phyloP scores from a whole-genome alignment of 2,329 filamentous ascomycete species.

The Aureobasidium namibiae region DNA sequence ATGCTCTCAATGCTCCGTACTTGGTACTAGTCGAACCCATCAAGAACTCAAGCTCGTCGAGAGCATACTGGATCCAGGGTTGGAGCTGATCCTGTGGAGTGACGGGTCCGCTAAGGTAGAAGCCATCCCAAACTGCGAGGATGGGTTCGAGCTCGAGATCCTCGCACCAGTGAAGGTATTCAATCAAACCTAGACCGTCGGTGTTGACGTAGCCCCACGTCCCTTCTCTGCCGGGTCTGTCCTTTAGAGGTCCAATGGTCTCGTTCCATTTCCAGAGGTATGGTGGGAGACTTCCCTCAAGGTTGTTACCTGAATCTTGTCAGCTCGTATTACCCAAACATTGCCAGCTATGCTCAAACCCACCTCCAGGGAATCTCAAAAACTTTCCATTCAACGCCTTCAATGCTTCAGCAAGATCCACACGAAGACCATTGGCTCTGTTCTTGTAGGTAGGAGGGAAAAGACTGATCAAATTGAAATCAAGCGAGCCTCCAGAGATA shows the following conservation, averaged over 20 bases:
- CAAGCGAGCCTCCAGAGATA: slow-evolving; percentile 36
- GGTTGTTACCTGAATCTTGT: slow-evolving; percentile 27
- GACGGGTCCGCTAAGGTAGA: slow-evolving; percentile 45
- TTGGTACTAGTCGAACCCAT: slow-evolving; percentile 45
- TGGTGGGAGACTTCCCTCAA: slow-evolving; percentile 39
- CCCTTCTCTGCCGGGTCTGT: slow-evolving; percentile 45
- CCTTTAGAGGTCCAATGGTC: slow-evolving; percentile 45
- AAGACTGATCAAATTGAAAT: slow-evolving; percentile 52
- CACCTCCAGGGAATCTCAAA: slow-evolving; percentile 57
- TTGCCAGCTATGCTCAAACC: slow-evolving; percentile 17
- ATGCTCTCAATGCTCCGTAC: slow-evolving; percentile 51
- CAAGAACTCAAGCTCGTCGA: slow-evolving; percentile 58
- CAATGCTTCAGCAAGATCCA: slow-evolving; percentile 47
- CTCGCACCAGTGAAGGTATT: slow-evolving; percentile 47
- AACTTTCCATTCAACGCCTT: slow-evolving; percentile 46
- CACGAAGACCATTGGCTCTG: slow-evolving; percentile 48
- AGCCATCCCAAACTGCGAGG: slow-evolving; percentile 51
- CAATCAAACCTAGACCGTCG: slow-evolving; percentile 53
- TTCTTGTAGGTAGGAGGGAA: slow-evolving; percentile 55
- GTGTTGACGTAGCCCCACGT: slow-evolving; percentile 56
- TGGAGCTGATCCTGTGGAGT: slow-evolving; percentile 42
- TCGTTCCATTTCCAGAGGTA: slow-evolving; percentile 41
- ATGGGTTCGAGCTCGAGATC: slow-evolving; percentile 52
- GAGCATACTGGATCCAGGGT: slow-evolving; percentile 50
- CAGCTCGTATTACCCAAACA: background rate